Evolutionary conservation across 805 yeast genomes (phyloP).

Genomic region (Candida pseudofarinosa): DNA sequence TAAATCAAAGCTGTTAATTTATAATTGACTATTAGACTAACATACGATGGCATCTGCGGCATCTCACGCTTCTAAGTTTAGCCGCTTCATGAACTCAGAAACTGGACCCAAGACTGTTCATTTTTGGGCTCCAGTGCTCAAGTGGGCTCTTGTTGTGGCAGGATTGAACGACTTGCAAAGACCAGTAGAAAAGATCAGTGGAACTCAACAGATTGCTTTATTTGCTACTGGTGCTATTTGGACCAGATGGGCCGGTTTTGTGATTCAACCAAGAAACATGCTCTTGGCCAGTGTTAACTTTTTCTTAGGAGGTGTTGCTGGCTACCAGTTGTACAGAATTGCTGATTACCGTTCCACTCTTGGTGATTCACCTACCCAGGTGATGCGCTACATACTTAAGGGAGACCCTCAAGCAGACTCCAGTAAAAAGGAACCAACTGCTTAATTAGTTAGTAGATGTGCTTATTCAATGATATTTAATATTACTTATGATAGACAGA

Average conservation of each 20-base stretch:
- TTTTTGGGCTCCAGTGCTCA: slow-evolving; percentile 72
- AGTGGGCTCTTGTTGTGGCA: slow-evolving; percentile 90
- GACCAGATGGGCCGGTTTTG: slow-evolving; percentile 95
- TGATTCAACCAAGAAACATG: slow-evolving; percentile 82
- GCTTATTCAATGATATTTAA: neutral
- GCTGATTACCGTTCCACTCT: slow-evolving; percentile 55
- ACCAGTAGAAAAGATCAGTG: slow-evolving; percentile 89
- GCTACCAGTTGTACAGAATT: slow-evolving; percentile 74
- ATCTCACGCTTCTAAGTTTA: slow-evolving; percentile 50
- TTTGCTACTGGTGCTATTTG: slow-evolving; percentile 91
- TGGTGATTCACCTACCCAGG: slow-evolving; percentile 62
- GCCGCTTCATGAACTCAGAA: slow-evolving; percentile 72
- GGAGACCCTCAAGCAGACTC: slow-evolving; percentile 27
- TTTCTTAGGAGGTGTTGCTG: slow-evolving; percentile 88
- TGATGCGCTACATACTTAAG: slow-evolving; percentile 53
- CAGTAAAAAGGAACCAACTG: neutral
- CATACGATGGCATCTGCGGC: slow-evolving; percentile 30
- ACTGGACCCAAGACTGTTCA: slow-evolving; percentile 98
- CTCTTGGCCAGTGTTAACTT: slow-evolving; percentile 90
- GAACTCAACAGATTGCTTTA: slow-evolving; percentile 83
- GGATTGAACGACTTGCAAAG: slow-evolving; percentile 83
- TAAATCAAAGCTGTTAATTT: no score
- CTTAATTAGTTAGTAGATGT: no score
- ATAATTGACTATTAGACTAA: no score
- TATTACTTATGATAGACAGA: neutral